These are phyloP conservation scores for Capsicum baccatum DNA, from an alignment of 257 asterid genomes.

Conservation along the genomic window DNA sequence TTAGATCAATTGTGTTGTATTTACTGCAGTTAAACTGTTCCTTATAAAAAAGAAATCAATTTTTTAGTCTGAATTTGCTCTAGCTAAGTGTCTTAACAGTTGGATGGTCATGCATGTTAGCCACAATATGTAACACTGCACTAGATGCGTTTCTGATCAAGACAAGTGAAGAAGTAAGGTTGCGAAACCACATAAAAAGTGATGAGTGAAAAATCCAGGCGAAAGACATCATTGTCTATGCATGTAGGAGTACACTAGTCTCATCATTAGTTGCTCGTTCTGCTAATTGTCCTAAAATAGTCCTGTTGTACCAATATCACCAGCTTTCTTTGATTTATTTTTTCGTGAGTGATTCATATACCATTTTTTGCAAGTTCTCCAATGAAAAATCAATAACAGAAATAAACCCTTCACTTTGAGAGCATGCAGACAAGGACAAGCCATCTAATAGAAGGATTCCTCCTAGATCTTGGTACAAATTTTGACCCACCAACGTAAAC, in stretches of 20 bases:
- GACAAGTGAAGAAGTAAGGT: not conserved
- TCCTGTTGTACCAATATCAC: not conserved
- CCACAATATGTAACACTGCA: not conserved
- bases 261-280: not conserved
- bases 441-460: no score
- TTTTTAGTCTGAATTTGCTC: not conserved
- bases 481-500: no score
- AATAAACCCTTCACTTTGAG: not conserved
- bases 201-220: not conserved
- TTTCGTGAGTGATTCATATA: not conserved
- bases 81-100: not conserved
- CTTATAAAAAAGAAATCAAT: not conserved
- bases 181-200: not conserved
- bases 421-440: no score
- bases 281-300: not conserved
- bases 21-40: not conserved
- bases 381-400: not conserved
- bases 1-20: not conserved
- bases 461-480: no score
- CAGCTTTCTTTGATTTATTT: not conserved
- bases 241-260: not conserved
- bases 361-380: not conserved
- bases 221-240: not conserved
- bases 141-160: not conserved
- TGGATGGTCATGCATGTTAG: not conserved